A percentile compares a stretch with the other conserved stretches of the same genome.
Conservation (phyloP, 2,329 filamentous ascomycete genomes). For the Niveomyces coronatus region DNA sequence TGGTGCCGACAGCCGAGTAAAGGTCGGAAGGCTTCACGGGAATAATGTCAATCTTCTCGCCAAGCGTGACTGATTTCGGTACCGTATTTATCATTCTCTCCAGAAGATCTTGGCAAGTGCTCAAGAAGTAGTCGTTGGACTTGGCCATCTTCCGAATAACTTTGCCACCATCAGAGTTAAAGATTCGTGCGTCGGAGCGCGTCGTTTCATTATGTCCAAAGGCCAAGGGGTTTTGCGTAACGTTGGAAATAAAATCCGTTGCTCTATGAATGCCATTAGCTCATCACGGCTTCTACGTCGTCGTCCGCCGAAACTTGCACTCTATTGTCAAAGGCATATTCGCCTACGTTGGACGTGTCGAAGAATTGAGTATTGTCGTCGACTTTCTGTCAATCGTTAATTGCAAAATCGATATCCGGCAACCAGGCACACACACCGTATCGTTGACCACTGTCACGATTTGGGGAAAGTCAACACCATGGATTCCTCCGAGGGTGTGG, state of each 20-base stretch:
- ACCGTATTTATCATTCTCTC: conserved; percentile 13
- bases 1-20: conserved; percentile 9
- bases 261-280: conserved; percentile 8
- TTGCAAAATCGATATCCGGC: neutral
- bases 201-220: conserved; percentile 15
- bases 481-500: conserved; percentile 18
- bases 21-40: conserved; percentile 10
- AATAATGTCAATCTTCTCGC: conserved; percentile 8
- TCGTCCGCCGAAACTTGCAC: conserved; percentile 5
- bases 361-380: conserved; percentile 12
- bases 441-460: conserved; percentile 12
- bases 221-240: conserved; percentile 15
- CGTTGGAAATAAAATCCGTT: conserved; percentile 14
- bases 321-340: conserved; percentile 14
- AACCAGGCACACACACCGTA: neutral
- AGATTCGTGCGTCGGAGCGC: conserved; percentile 15
- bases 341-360: conserved; percentile 9
- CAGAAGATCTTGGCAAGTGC: conserved; percentile 8
- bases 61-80: conserved; percentile 9
- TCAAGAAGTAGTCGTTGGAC: conserved; percentile 8
- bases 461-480: conserved; percentile 17
- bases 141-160: neutral
- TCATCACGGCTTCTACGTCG: neutral
- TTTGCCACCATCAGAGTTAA: conserved; percentile 13
- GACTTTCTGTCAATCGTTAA: neutral